These are phyloP conservation scores for Fomitiporia mediterranea DNA, from an alignment of 1,284 basidiomycete genomes.

Conservation along the genomic window DNA sequence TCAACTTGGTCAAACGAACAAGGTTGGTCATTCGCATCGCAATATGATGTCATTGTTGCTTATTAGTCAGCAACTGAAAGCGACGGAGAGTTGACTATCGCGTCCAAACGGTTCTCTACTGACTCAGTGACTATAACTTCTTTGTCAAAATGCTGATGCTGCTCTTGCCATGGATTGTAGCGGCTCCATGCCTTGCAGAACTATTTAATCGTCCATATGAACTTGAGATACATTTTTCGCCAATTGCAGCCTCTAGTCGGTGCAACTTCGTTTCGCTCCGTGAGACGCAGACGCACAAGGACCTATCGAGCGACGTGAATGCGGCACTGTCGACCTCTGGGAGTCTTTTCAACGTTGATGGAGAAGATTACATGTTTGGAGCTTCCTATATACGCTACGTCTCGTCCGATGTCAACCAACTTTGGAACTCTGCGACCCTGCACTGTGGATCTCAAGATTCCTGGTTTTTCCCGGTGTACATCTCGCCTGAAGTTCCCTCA, in stretches of 20 bases:
- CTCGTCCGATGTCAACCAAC: not conserved
- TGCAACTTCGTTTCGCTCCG: conserved; percentile 1
- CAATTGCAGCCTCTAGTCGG: not conserved
- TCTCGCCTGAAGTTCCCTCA: not conserved
- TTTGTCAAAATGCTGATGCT: too few relatives aligned
- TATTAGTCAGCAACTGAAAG: too few relatives aligned
- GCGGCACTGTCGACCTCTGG: not conserved
- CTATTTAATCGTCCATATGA: not conserved
- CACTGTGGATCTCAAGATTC: not conserved
- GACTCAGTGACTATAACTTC: too few relatives aligned
- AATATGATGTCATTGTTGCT: too few relatives aligned
- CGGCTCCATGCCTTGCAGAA: too few relatives aligned
- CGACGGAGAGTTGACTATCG: too few relatives aligned
- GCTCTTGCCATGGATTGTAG: too few relatives aligned
- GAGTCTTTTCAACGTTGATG: not conserved
- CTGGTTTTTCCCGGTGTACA: conserved; percentile 5
- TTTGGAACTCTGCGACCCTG: not conserved
- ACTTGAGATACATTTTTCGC: not conserved
- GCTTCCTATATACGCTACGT: not conserved
- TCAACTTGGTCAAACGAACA: too few relatives aligned
- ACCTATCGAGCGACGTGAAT: not conserved
- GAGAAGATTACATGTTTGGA: not conserved
- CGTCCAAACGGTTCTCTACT: too few relatives aligned
- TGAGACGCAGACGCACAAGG: conserved; percentile 4
- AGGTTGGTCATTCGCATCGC: too few relatives aligned